Conservation (phyloP, 306 rosid species). For the Oemleria cerasiformis region DNA sequence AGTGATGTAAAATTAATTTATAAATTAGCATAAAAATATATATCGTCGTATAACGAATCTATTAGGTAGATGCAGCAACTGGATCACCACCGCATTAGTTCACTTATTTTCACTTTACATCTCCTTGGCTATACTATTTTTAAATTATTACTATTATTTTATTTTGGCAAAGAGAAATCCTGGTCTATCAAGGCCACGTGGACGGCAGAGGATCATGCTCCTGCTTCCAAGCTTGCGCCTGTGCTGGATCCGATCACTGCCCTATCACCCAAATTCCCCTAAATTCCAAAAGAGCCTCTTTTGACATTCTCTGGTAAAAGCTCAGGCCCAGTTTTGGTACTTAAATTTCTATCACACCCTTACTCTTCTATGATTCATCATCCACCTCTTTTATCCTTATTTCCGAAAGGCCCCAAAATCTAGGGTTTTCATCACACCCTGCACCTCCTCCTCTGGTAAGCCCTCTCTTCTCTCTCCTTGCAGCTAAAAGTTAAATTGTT, state of each 20-base stretch:
- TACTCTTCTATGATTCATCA: not conserved
- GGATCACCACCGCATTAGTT: too few relatives aligned
- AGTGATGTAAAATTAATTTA: too few relatives aligned
- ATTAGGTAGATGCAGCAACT: too few relatives aligned
- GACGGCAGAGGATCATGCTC: not conserved
- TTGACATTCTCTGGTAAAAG: not conserved
- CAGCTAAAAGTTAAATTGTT: constrained; percentile 3
- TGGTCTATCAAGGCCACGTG: not conserved
- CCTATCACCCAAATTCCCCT: not conserved
- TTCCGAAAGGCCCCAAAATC: constrained; percentile 37
- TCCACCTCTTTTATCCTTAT: constrained; percentile 24
- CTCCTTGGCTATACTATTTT: too few relatives aligned
- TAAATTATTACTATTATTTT: too few relatives aligned
- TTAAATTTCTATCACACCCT: constrained; percentile 23
- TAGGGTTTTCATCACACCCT: constrained; percentile 36
- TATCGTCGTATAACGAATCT: too few relatives aligned
- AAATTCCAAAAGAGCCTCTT: not conserved
- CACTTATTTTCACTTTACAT: too few relatives aligned
- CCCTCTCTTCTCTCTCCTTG: constrained; percentile 10
- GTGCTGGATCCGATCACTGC: not conserved
- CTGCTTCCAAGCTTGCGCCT: not conserved
- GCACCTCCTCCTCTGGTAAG: constrained; percentile 27
- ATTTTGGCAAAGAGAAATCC: not conserved
- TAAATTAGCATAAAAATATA: too few relatives aligned
- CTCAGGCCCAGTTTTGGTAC: constrained; percentile 2